These are phyloP conservation scores for Pholiota microspora DNA, from an alignment of 768 basidiomycete species.

Conservation along the genomic window DNA sequence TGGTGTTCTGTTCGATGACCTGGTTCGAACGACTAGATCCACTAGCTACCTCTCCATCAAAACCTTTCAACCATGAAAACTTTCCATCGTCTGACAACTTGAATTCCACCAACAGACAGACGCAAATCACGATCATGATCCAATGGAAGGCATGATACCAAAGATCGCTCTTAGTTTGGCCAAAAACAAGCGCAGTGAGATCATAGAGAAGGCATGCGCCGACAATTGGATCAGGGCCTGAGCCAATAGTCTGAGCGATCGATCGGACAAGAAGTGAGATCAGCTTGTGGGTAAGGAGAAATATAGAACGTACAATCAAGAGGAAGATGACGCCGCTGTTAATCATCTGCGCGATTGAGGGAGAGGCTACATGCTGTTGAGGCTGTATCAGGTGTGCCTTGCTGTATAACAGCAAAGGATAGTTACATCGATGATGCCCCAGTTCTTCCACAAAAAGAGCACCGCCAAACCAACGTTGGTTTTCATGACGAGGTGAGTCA, in stretches of 20 bases:
- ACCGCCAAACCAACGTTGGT: constrained; percentile 37
- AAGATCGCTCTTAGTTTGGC: constrained; percentile 15
- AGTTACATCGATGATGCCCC: constrained; percentile 28
- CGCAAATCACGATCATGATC: constrained; percentile 19
- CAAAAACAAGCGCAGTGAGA: constrained; percentile 29
- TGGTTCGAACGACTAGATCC: background rate
- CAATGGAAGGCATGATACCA: constrained; percentile 26
- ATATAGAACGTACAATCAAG: constrained; percentile 25
- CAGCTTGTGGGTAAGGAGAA: background rate
- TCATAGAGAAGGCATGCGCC: constrained; percentile 30
- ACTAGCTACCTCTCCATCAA: background rate
- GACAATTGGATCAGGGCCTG: constrained; percentile 35
- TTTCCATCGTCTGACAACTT: constrained; percentile 10
- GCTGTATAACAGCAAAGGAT: background rate
- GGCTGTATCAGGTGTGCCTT: background rate
- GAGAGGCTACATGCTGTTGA: constrained; percentile 18
- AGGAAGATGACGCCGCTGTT: constrained; percentile 26
- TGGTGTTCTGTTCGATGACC: background rate
- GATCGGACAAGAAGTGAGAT: background rate
- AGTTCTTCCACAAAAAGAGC: constrained; percentile 29
- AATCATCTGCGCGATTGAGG: constrained; percentile 22
- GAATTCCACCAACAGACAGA: constrained; percentile 16
- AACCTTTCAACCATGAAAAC: constrained; percentile 14
- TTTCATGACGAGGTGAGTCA: constrained; percentile 42
- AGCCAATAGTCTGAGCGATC: constrained; percentile 27